Evolutionary conservation across 2,329 filamentous ascomycete genomes (phyloP).

Genomic region (Fusarium euwallaceae): DNA sequence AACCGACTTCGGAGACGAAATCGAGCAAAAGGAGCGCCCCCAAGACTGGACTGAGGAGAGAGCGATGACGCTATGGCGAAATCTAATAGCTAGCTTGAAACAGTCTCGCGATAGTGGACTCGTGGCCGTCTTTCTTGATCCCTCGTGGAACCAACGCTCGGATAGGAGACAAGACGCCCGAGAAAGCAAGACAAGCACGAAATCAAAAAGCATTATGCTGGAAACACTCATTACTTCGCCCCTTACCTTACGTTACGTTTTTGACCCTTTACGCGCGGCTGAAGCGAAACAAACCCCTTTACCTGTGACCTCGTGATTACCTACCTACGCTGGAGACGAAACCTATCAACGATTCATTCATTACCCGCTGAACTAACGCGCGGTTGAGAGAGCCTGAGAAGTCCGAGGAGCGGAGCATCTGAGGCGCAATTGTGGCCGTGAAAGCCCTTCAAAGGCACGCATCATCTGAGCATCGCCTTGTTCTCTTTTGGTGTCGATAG

Average conservation of each 20-base stretch:
- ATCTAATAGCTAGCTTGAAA: slow-evolving; percentile 54
- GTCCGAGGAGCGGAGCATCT: slow-evolving; percentile 2
- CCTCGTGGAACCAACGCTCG: slow-evolving; percentile 44
- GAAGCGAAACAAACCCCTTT: slow-evolving; percentile 19
- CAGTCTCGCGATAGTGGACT: slow-evolving; percentile 50
- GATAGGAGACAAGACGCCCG: slow-evolving; percentile 40
- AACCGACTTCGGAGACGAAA: slow-evolving; percentile 46
- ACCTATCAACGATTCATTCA: not conserved
- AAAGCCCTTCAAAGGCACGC: slow-evolving; percentile 1
- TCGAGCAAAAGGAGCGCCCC: slow-evolving; percentile 35
- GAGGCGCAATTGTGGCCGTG: slow-evolving; percentile 6
- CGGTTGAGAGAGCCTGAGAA: slow-evolving; percentile 4
- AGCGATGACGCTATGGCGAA: slow-evolving; percentile 53
- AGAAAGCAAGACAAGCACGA: slow-evolving; percentile 50
- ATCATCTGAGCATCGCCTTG: slow-evolving; percentile 6
- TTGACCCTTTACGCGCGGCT: slow-evolving; percentile 26
- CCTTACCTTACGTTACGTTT: slow-evolving; percentile 2
- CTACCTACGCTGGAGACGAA: slow-evolving; percentile 20
- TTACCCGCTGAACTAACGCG: slow-evolving; percentile 10
- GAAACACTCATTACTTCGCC: slow-evolving; percentile 27
- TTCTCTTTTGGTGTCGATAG: slow-evolving; percentile 11
- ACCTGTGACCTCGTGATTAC: slow-evolving; percentile 33
- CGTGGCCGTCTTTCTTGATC: slow-evolving; percentile 42
- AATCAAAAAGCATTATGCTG: slow-evolving; percentile 50
- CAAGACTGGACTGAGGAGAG: slow-evolving; percentile 47